Evolutionary conservation across 345 rosid genomes (phyloP), one percentile per base, ranked within the genome.

Genomic region (Physaria fendleri): DNA sequence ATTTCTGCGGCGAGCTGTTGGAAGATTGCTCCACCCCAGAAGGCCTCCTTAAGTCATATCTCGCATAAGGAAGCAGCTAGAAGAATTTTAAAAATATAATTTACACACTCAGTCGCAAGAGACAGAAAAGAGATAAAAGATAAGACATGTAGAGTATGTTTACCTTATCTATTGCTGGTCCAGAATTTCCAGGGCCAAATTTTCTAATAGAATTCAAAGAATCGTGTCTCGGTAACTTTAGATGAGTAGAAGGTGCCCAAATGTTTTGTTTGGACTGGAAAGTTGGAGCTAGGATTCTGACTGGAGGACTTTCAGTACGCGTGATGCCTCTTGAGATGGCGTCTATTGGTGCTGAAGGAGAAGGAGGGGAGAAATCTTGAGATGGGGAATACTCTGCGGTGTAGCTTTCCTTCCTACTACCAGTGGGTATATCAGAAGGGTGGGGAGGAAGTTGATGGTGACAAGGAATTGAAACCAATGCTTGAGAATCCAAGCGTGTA

Each of bases 301-400:
- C 84, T n/a, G 99, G 95, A 64, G 88, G 90, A 78, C 97, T 87
- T 75, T 87, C 96, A 59, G 92, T 77, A 34, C 84, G 85, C 17
- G 65, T 46, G 68, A 76, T 81, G 62, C 24, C 75, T 63, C 75
- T 65, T 0, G 71, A 52, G 73, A 68, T 56, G 35, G 79, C 67
- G 45, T 57, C 70, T 35, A 83, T 77, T 3, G 94, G 92, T 33
- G 86, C 81, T 27, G 84, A 83, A 45, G 96, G 85, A 28, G 94
- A 88, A 12, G 80, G 77, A 5, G 85, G 85, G 15, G 87, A 85
- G 15, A n/a, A n/a, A n/a, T n/a, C n/a, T n/a, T n/a, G n/a, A n/a
- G 96, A 79, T 14, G 83, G 89, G 66, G 17, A 71, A 55, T 62
- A 78, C 58, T 83, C 95, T 61, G 80, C 94, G 54, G 65, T 68